Conservation (phyloP, 2,329 filamentous ascomycete genomes). For the Ciborinia camelliae region DNA sequence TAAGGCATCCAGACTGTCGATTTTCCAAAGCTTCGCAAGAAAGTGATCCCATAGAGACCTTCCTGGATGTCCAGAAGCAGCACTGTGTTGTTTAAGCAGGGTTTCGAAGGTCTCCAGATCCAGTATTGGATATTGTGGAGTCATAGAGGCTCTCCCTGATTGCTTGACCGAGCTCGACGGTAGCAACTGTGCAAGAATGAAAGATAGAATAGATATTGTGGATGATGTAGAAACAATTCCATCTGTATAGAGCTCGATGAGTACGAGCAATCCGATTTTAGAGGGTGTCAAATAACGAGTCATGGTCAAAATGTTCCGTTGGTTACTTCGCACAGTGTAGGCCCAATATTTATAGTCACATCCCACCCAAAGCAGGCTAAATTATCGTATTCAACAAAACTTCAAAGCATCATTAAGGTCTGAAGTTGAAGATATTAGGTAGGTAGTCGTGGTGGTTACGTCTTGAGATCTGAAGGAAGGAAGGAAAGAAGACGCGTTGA, state of each 20-base stretch:
- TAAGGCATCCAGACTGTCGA: conserved; percentile 79
- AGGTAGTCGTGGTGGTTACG: not conserved
- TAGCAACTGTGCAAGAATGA: conserved; percentile 69
- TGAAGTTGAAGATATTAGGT: not conserved
- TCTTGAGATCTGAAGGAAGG: not conserved
- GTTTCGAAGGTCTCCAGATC: conserved; percentile 58
- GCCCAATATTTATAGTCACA: not conserved
- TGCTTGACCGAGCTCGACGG: conserved; percentile 42
- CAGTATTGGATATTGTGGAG: conserved; percentile 46
- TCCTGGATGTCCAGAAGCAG: conserved; percentile 61
- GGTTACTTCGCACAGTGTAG: not conserved
- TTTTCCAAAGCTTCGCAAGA: conserved; percentile 74
- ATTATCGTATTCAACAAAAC: not conserved
- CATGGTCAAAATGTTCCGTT: conserved; percentile 47
- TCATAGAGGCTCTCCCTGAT: conserved; percentile 16
- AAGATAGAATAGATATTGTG: conserved; percentile 73
- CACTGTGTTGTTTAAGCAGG: conserved; percentile 51
- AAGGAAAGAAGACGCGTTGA: conserved; percentile 2
- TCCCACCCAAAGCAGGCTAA: not conserved
- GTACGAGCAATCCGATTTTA: conserved; percentile 76
- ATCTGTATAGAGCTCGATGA: conserved; percentile 78
- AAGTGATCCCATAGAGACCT: conserved; percentile 86
- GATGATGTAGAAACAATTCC: conserved; percentile 64
- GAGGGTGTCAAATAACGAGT: conserved; percentile 83
- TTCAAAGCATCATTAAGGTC: not conserved